A percentile compares a stretch with the other conserved stretches of the same genome.
phyloP scores from a whole-genome alignment of 176 grass and related monocot species.

The Zoysia japonica region DNA sequence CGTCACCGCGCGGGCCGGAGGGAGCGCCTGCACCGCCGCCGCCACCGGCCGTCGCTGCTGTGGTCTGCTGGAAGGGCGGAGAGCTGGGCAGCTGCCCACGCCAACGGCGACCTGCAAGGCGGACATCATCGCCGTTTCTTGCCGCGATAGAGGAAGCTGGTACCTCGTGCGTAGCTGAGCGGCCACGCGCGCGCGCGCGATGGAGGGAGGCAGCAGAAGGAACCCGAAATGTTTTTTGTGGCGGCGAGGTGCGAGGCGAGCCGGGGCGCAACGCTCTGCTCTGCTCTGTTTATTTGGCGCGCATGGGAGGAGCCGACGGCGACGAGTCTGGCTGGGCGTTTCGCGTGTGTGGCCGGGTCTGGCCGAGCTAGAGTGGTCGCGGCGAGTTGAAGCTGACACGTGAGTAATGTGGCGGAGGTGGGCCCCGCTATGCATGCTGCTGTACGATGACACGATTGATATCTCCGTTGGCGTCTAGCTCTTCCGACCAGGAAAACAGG shows the following conservation, averaged over 20 bases:
- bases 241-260: too few relatives aligned
- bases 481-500: not conserved
- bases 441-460: not conserved
- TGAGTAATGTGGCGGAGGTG: not conserved
- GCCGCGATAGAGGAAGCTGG: not conserved
- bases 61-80: not conserved
- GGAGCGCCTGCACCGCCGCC: not conserved
- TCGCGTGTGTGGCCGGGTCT: too few relatives aligned
- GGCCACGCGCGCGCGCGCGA: not conserved
- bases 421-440: not conserved
- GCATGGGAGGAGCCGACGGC: too few relatives aligned
- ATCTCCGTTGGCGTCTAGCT: not conserved
- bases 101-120: conserved; percentile 22
- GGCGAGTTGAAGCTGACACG: not conserved
- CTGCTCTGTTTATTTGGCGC: too few relatives aligned
- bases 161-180: too few relatives aligned
- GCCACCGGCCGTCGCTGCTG: not conserved
- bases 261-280: too few relatives aligned
- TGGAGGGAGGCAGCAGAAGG: too few relatives aligned
- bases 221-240: too few relatives aligned
- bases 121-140: not conserved
- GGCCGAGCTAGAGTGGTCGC: too few relatives aligned
- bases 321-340: not conserved
- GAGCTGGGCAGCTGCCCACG: not conserved
- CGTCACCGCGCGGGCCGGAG: not conserved